Base-by-base conservation (phyloP, 2,329 filamentous ascomycete species). In the Mollisiaceae sp. region DNA sequence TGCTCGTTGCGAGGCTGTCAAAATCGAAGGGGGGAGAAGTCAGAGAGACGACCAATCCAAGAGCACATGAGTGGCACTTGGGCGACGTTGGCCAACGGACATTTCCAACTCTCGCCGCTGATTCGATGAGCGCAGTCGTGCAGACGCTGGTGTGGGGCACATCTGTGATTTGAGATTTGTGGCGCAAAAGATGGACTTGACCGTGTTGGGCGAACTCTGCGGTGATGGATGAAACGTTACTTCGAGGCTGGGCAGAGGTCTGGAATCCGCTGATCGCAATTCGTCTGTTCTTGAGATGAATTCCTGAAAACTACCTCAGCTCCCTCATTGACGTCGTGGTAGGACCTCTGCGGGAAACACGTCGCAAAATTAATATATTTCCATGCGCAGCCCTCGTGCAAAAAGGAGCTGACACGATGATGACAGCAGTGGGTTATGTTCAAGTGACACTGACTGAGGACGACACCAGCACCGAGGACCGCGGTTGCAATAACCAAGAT, bases 61-160 rank as follows among this genome's bases (percentile, higher is more conserved):
- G 20, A 24, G 20, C 9, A 20, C 18, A 14, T 32, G 11, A 27
- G 22, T 32, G 50, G 27, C 50, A 50, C 45, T 54, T 35, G 24
- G 50, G 11, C 24, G 50, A 6, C 12, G 14, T 41, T 24, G n/a
- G 15, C 32, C 45, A 36, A 36, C 52, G 50, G 50, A 32, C 22
- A 32, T 18, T 18, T 38, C 39, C 47, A 11, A 22, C 41, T 22
- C 54, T 61, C 69, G 66, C 66, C 63, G 65, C 66, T 71, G 68
- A 70, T 71, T 71, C 66, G 66, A 66, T 43, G 43, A 57, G 20
- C 20, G 18, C 55, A 1, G 32, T 22, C n/a, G 11, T 55, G 35
- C 52, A 55, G 35, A 55, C 24, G 50, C 43, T 39, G 15, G 39
- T 63, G 57, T 41, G 45, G 50, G 52, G 60, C 59, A 61, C 63